Conservation (phyloP, 2,329 filamentous ascomycete species). For the Fusarium setosum region DNA sequence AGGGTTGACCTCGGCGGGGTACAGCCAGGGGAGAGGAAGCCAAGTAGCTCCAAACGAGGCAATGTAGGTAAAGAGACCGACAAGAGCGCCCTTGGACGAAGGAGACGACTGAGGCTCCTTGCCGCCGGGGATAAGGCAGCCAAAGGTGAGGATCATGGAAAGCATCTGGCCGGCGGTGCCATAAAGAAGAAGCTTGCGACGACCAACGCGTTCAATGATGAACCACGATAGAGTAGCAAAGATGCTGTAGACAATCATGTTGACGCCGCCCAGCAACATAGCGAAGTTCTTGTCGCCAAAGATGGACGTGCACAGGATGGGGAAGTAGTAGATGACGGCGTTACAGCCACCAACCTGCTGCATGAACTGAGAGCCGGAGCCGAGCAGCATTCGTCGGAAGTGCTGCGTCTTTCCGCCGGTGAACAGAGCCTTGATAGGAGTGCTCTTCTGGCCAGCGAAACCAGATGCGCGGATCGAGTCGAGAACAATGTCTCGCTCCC, state of each 20-base stretch:
- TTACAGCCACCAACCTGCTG: constrained; percentile 71
- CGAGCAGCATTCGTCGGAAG: constrained; percentile 72
- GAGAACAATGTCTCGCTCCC: constrained; percentile 66
- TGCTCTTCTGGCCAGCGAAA: constrained; percentile 56
- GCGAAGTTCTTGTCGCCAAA: constrained; percentile 54
- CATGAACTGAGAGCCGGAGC: constrained; percentile 69
- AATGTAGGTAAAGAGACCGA: constrained; percentile 77
- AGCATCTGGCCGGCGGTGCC: constrained; percentile 60
- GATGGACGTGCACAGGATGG: constrained; percentile 61
- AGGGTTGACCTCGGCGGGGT: constrained; percentile 65
- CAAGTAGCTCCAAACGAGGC: constrained; percentile 75
- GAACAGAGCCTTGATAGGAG: constrained; percentile 64
- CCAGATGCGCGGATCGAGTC: constrained; percentile 64
- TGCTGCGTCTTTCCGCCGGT: constrained; percentile 74
- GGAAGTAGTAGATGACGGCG: constrained; percentile 71
- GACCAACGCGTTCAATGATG: constrained; percentile 59
- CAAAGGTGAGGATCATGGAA: constrained; percentile 71
- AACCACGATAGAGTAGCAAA: constrained; percentile 67
- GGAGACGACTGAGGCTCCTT: constrained; percentile 48
- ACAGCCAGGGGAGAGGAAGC: constrained; percentile 72
- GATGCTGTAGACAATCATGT: constrained; percentile 67
- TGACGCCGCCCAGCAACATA: constrained; percentile 62
- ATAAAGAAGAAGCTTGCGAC: constrained; percentile 58
- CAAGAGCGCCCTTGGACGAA: constrained; percentile 74
- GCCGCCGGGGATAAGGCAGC: constrained; percentile 73